A percentile compares a stretch with the other conserved stretches of the same genome.
Evolutionary conservation across 345 rosid species (phyloP).

Genomic region (Moricandia moricandioides): DNA sequence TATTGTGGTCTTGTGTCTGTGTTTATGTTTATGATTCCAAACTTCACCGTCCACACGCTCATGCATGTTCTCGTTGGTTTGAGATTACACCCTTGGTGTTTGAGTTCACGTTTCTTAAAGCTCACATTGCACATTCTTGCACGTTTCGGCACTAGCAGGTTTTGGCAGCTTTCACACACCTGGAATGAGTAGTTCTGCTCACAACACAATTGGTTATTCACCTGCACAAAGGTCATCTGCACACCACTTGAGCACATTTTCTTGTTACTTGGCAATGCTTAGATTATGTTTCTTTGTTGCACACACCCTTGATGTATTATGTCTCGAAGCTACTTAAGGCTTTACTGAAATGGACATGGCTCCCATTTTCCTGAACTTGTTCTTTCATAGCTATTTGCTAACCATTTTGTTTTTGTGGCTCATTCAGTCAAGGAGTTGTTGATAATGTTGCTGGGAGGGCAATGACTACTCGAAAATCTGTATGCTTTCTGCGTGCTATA

Average conservation of each 20-base stretch:
- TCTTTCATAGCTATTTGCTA: constrained; percentile 17
- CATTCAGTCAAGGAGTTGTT: constrained; percentile 47
- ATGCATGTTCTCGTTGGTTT: constrained; percentile 19
- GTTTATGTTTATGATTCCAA: not conserved
- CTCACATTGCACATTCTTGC: constrained; percentile 96
- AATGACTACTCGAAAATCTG: constrained; percentile 44
- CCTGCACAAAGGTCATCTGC: constrained; percentile 95
- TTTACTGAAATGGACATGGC: constrained; percentile 36
- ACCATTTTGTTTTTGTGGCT: constrained; percentile 12
- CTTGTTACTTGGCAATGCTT: constrained; percentile 34
- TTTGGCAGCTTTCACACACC: constrained; percentile 84
- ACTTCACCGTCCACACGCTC: not conserved
- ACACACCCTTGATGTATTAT: too few species aligned
- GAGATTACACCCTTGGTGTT: constrained; percentile 36
- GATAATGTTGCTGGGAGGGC: constrained; percentile 46
- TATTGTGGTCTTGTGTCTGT: not conserved
- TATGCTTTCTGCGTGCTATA: constrained; percentile 32
- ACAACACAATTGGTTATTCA: constrained; percentile 88
- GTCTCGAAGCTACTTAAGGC: constrained; percentile 37
- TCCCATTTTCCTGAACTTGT: constrained; percentile 32
- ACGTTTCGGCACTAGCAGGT: constrained; percentile 98
- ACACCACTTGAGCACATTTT: constrained; percentile 75
- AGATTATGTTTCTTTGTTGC: constrained; percentile 39
- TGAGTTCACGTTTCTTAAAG: constrained; percentile 52
- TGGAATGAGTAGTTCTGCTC: constrained; percentile 87